These are phyloP conservation scores for Phytophthora nicotianae DNA, from an alignment of 352 stramenopile genomes.

Conservation along the genomic window DNA sequence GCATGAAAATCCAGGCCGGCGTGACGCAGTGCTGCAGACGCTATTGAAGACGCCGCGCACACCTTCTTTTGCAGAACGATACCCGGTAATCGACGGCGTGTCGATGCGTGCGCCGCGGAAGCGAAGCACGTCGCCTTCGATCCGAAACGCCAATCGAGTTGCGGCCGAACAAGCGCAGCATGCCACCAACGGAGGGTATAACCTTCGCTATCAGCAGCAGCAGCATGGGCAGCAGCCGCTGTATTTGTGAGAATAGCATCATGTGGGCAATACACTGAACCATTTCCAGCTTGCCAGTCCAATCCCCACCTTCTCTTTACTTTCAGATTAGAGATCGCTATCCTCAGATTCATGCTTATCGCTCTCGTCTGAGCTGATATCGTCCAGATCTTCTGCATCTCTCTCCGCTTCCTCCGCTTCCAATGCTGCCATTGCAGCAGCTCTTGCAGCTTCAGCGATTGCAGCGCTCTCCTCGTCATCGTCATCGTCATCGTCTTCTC, in stretches of 20 bases:
- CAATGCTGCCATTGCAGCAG: conserved; percentile 40
- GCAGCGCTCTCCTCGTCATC: conserved; percentile 28
- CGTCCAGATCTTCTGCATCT: conserved; percentile 38
- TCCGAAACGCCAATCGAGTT: conserved; percentile 38
- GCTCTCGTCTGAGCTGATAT: conserved; percentile 51
- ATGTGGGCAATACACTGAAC: conserved; percentile 13
- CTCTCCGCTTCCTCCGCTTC: conserved; percentile 33
- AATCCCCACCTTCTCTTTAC: not conserved
- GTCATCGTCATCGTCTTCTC: conserved; percentile 32
- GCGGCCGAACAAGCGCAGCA: conserved; percentile 33
- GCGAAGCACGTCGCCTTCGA: conserved; percentile 48
- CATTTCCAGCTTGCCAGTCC: conserved; percentile 14
- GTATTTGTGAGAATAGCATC: conserved; percentile 39
- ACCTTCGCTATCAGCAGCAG: conserved; percentile 30
- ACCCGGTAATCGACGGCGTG: conserved; percentile 85
- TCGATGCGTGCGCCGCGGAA: conserved; percentile 76
- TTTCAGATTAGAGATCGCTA: conserved; percentile 51
- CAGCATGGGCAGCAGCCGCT: conserved; percentile 31
- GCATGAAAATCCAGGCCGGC: conserved; percentile 75
- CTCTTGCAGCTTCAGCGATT: conserved; percentile 28
- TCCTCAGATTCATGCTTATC: conserved; percentile 58
- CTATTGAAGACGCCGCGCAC: conserved; percentile 82
- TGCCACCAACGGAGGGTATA: conserved; percentile 22
- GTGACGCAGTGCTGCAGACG: conserved; percentile 82
- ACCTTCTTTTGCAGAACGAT: conserved; percentile 82